These are phyloP conservation scores for Boletellus emodensis DNA, from an alignment of 768 basidiomycete genomes.

Conservation along the genomic window DNA sequence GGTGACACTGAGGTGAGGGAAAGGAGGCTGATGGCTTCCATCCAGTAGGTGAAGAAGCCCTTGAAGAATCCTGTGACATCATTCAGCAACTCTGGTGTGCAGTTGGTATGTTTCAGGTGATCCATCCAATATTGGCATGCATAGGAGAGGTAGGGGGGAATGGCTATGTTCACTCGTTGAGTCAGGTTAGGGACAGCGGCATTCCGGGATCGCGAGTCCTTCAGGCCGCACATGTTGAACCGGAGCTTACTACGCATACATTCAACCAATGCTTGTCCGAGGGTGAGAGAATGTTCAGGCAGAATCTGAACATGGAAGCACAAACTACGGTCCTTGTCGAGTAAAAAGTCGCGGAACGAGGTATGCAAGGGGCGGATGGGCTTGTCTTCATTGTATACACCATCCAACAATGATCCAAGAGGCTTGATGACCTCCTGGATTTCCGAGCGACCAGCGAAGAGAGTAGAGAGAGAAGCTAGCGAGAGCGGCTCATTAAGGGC, in stretches of 20 bases:
- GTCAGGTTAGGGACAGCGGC: background rate
- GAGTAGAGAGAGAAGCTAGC: background rate
- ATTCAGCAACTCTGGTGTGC: too few relatives aligned
- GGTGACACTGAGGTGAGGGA: background rate
- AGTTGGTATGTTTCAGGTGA: too few relatives aligned
- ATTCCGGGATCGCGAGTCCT: background rate
- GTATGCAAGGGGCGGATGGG: too few relatives aligned
- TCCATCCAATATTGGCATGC: too few relatives aligned
- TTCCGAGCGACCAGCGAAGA: background rate
- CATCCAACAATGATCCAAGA: background rate
- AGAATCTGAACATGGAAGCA: background rate
- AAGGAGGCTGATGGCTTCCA: slow-evolving; percentile 1
- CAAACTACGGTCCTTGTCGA: background rate
- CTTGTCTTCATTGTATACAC: too few relatives aligned
- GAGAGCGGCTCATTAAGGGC: background rate
- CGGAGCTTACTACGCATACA: background rate
- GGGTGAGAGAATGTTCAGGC: background rate
- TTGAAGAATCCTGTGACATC: background rate
- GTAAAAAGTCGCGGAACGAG: background rate
- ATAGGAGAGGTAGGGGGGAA: background rate
- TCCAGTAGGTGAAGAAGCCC: slow-evolving; percentile 2
- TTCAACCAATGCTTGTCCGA: background rate
- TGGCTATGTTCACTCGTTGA: background rate
- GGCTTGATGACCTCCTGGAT: background rate
- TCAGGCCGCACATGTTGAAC: background rate